Evolutionary conservation across 2,329 filamentous ascomycete species (phyloP), one percentile per base, ranked within the genome.

Genomic region (Didymella sp.): DNA sequence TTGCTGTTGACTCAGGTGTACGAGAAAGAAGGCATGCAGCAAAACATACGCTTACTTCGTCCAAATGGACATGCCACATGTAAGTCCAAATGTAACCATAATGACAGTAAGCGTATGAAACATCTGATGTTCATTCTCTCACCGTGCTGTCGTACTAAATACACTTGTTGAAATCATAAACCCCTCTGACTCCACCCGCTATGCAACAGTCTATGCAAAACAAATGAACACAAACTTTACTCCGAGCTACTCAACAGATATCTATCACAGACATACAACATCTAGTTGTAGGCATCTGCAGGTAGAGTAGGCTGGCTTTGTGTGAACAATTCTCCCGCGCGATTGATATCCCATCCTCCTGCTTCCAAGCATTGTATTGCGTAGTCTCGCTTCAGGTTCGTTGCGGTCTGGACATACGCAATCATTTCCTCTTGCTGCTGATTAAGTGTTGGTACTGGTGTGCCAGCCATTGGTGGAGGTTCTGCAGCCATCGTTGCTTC

Each of bases 341-440:
- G 84, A 33, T 90, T 85, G 45, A 93, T 86, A 72, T 96, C 85
- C 92, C 92, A 98, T 33, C 83, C 85, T 54, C 89, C 91, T 57
- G 92, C 87, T 2, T 86, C 83, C 15, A 98, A 81, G 68, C 94
- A 97, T 81, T 96, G 85, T 64, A 88, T 85, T 1, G 92, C 89
- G 73, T 90, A 96, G 56, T 90, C 82, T 9, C 87, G 77, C 8
- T 86, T 95, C 87, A 99, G 92, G 55, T 87, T 86, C 1, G 93
- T 96, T 68, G 87, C 87, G 62, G 86, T 87, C 62, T 87, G 89
- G 49, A 97, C 83, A 72, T 95, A 88, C 19, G 80, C 66, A 21
- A 87, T 80, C 71, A 96, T 81, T 78, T 92, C 86, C 61, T 89
- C 85, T 66, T 90, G 85, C 63, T 89, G 53, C 46, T 67, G 65